phyloP scores from a whole-genome alignment of 768 basidiomycete genomes.

The Kwoniella sp. region DNA sequence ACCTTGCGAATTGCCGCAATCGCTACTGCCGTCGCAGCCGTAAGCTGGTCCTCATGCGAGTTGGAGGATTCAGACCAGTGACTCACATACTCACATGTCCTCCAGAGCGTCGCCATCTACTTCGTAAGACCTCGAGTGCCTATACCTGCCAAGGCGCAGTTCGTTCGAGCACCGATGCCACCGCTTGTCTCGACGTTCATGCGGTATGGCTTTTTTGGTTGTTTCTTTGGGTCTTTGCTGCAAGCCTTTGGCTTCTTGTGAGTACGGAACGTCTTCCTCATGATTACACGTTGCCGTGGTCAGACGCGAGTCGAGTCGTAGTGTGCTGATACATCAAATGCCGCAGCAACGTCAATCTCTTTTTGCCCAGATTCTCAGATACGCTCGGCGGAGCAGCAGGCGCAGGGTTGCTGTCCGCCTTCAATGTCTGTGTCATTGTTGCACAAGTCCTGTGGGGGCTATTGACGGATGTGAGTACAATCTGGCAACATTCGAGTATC shows the following conservation, averaged over 20 bases:
- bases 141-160: conserved; percentile 17
- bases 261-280: conserved; percentile 5
- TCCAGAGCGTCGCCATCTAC: conserved; percentile 26
- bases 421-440: conserved; percentile 32
- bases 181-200: conserved; percentile 19
- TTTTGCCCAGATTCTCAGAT: conserved; percentile 33
- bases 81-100: neutral
- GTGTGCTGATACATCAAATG: neutral
- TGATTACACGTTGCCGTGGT: too few relatives aligned
- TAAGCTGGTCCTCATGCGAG: conserved; percentile 5
- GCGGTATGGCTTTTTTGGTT: conserved; percentile 27
- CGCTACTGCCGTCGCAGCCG: conserved; percentile 19
- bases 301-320: neutral
- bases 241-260: conserved; percentile 39
- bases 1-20: conserved; percentile 26
- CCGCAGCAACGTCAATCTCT: conserved; percentile 32
- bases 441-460: conserved; percentile 36
- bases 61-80: neutral
- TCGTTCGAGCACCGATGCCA: conserved; percentile 28
- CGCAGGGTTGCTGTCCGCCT: conserved; percentile 32
- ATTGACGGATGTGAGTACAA: conserved; percentile 36
- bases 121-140: conserved; percentile 38
- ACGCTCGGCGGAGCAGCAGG: conserved; percentile 23
- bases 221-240: conserved; percentile 26
- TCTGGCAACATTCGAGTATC: too few relatives aligned